A percentile compares a stretch with the other conserved stretches of the same genome.
phyloP scores from a whole-genome alignment of 140 eudicot genomes.

The Stevia rebaudiana region DNA sequence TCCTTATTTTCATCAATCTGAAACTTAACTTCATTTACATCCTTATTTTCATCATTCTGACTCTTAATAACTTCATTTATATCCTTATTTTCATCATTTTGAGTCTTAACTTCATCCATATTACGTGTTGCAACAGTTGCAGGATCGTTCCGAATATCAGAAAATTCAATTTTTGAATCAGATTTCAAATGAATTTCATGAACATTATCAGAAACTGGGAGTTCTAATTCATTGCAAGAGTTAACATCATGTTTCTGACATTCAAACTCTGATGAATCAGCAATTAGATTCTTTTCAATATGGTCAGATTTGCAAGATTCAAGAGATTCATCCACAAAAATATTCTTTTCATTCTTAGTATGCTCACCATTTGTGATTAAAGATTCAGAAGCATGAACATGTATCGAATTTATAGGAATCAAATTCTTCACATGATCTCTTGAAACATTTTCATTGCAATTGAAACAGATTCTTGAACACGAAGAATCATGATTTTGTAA shows the following conservation, averaged over 20 bases:
- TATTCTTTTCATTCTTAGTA: constrained; percentile 29
- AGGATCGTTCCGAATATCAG: constrained; percentile 19
- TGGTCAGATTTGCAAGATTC: constrained; percentile 15
- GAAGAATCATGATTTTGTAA: constrained; percentile 11
- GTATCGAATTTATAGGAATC: constrained; percentile 26
- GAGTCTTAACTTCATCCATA: constrained; percentile 46
- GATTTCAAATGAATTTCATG: constrained; percentile 26
- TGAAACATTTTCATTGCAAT: constrained; percentile 47
- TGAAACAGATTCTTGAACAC: constrained; percentile 37
- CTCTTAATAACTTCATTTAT: constrained; percentile 45
- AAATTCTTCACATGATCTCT: constrained; percentile 21
- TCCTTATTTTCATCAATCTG: constrained; percentile 27
- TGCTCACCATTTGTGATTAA: constrained; percentile 12
- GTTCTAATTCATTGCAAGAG: constrained; percentile 39
- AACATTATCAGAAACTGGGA: constrained; percentile 31
- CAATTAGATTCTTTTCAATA: constrained; percentile 3
- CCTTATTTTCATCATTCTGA: constrained; percentile 33
- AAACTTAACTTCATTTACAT: constrained; percentile 42
- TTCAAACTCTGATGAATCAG: constrained; percentile 31
- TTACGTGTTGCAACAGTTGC: constrained; percentile 24
- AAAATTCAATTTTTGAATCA: constrained; percentile 25
- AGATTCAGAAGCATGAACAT: constrained; percentile 29
- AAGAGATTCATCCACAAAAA: constrained; percentile 30
- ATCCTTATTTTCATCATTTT: constrained; percentile 24
- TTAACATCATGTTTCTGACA: constrained; percentile 38